Evolutionary conservation across 352 stramenopile genomes (phyloP).

Genomic region (Phytophthora capsici): DNA sequence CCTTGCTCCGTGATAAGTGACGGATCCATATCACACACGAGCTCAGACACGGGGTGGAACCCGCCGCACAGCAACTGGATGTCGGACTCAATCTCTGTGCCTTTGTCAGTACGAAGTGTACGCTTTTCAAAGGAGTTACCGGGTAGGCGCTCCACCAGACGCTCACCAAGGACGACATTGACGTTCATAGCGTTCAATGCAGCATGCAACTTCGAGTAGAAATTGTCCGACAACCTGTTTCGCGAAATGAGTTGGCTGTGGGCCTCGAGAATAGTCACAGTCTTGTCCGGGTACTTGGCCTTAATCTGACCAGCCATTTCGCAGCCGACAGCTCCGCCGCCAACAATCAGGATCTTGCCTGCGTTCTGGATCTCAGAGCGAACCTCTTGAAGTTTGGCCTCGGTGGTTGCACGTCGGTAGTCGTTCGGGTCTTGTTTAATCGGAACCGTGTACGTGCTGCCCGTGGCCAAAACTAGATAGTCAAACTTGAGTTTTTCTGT

Average conservation of each 20-base stretch:
- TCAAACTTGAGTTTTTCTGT: constrained; percentile 47
- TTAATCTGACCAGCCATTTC: constrained; percentile 70
- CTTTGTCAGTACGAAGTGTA: constrained; percentile 52
- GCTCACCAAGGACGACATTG: constrained; percentile 56
- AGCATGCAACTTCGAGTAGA: constrained; percentile 42
- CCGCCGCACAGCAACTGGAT: constrained; percentile 60
- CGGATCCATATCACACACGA: constrained; percentile 42
- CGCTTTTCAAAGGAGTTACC: constrained; percentile 50
- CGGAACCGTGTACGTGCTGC: constrained; percentile 57
- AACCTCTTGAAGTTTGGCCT: constrained; percentile 49
- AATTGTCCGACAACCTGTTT: constrained; percentile 56
- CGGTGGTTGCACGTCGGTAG: constrained; percentile 33
- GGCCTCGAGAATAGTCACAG: constrained; percentile 58
- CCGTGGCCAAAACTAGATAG: constrained; percentile 65
- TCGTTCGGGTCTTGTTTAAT: constrained; percentile 50
- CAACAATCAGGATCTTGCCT: constrained; percentile 56
- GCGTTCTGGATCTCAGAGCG: constrained; percentile 48
- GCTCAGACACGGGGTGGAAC: constrained; percentile 40
- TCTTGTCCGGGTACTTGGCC: constrained; percentile 56
- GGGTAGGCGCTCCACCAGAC: constrained; percentile 37
- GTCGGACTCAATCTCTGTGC: constrained; percentile 54
- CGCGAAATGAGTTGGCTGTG: constrained; percentile 40
- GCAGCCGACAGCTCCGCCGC: constrained; percentile 61
- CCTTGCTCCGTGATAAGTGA: constrained; percentile 40
- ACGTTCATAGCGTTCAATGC: constrained; percentile 46